Evolutionary conservation across 352 stramenopile genomes (phyloP).

Genomic region (Pythium volutum): DNA sequence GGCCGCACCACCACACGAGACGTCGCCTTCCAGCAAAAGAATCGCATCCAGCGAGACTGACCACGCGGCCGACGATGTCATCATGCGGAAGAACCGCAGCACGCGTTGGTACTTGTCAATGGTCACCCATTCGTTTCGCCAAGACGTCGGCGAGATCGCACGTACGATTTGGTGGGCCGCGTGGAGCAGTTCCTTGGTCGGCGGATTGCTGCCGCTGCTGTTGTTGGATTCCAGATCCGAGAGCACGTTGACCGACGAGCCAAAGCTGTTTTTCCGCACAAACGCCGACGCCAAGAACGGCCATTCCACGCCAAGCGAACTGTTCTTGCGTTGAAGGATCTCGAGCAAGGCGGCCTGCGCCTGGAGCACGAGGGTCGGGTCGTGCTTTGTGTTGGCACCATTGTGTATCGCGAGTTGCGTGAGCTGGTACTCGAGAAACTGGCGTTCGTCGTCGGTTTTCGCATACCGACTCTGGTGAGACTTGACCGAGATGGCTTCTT

Average conservation of each 20-base stretch:
- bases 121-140: conserved; percentile 57
- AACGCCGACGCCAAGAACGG: conserved; percentile 24
- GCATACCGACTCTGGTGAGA: conserved; percentile 28
- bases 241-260: conserved; percentile 17
- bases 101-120: conserved; percentile 34
- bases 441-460: conserved; percentile 38
- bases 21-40: conserved; percentile 25
- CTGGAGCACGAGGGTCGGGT: conserved; percentile 16
- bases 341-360: conserved; percentile 30
- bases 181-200: conserved; percentile 21
- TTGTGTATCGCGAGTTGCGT: conserved; percentile 15
- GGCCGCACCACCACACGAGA: not conserved
- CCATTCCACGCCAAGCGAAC: conserved; percentile 29
- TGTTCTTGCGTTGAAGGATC: conserved; percentile 25
- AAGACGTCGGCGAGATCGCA: conserved; percentile 31
- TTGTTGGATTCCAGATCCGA: not conserved
- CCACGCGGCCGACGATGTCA: conserved; percentile 33
- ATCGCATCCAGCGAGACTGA: conserved; percentile 33
- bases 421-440: conserved; percentile 43
- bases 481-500: conserved; percentile 37
- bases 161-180: conserved; percentile 41
- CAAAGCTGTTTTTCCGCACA: conserved; percentile 24
- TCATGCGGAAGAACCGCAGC: conserved; percentile 47
- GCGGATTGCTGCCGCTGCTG: not conserved
- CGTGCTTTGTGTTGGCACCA: conserved; percentile 1